Base-by-base conservation (phyloP, 805 yeast genomes). In the Candida vaughaniae region DNA sequence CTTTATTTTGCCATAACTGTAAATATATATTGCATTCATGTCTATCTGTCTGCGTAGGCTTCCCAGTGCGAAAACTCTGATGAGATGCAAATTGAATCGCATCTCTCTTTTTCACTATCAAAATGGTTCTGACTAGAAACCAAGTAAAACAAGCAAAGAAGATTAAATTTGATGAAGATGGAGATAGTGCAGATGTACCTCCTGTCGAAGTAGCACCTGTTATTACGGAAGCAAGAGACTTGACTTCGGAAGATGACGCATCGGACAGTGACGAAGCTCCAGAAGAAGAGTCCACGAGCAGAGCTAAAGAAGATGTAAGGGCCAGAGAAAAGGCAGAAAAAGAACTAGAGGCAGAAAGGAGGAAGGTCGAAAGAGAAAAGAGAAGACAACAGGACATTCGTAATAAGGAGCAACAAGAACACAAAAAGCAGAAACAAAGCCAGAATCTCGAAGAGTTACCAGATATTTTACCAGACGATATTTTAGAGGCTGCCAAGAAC, bases 381-480 rank as follows among this genome's bases (percentile, higher is more conserved):
- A 55, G 73, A 48, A 64, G 61, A 45, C 56, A 58, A 35, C 53
- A 52, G 30, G 64, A 65, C 38, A 39, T 50, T 30, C 56, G 52
- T 31, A 59, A 58, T 44, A 48, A 52, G 34, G 54, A 63, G 44
- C 74, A 68, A 46, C 68, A 66, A 39, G 55, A 58, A 39, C 44
- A 39, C 6, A 63, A 61, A 48, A 35, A 48, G 42, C 26, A 44
- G 39, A 45, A 43, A 41, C 12, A 35, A 36, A 31, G 34, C 12
- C 29, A 45, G 33, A 29, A 36, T 35, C 31, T 39, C 9, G 33
- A 39, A 38, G 57, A 57, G 5, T 53, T 68, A 31, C 74, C 74
- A 3, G 73, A 68, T 15, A 53, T 55, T 20, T 64, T 68, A 38
- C 74, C 74, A 1, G 69, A 64, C 23, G 72, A 66, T 22, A 51